Evolutionary conservation across 768 basidiomycete species (phyloP), one percentile per base, ranked within the genome.

Genomic region (Psilocybe cyanescens): DNA sequence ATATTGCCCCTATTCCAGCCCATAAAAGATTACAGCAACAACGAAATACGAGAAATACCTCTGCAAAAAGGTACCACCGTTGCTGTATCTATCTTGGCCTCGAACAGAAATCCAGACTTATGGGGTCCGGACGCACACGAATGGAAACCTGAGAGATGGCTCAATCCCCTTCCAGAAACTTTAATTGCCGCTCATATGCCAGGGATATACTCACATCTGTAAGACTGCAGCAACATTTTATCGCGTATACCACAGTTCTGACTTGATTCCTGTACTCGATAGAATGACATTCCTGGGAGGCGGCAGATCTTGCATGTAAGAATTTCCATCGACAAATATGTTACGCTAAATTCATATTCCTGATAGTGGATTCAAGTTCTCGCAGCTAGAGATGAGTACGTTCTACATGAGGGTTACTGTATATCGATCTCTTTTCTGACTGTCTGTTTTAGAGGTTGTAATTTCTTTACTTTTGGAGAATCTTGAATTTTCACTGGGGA

Each of bases 371-470:
- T 62, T 62, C 72, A 82, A 83, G 65, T 83, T 84, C 71, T 75
- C 81, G 1, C 78, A 83, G 60, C 70, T 83, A 2, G 82, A 83
- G 65, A 80, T 81, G 71, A 82, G 82, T 83, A 60, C 8, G 78
- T 71, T 62, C 30, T 5, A 3, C 2, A 51, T 19, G 53, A 49
- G 7, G 33, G 28, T 24, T 7, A 35, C 19, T 19, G 28, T 9
- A 31, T 41, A 30, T 8, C 5, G n/a, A 28, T 17, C 19, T 1
- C 19, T 1, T 19, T 14, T 48, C 31, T 24, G 30, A 55, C 28
- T 39, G n/a, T 17, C 14, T 52, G 39, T 55, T 56, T 16, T 24
- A 71, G 70, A 72, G 64, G 67, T 70, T 12, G 64, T 70, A 5
- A 51, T 70, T 24, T 60, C 61, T 3, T 50, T 67, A 6, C 57